phyloP scores from a whole-genome alignment of 768 basidiomycete species.

The Plicaturopsis crispa region DNA sequence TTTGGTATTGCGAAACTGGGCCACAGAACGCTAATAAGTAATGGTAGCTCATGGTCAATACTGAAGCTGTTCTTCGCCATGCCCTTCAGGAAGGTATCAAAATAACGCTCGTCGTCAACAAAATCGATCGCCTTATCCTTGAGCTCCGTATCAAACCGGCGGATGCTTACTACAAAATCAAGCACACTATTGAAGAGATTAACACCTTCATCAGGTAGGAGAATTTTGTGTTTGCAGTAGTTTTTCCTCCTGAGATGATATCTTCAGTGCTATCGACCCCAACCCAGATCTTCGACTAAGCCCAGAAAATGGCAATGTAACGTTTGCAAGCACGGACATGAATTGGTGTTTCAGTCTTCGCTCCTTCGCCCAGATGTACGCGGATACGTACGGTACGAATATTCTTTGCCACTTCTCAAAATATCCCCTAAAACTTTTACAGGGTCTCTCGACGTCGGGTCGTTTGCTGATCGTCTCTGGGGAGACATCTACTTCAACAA shows the following conservation, averaged over 20 bases:
- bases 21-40: no score
- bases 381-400: slow-evolving; percentile 75
- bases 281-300: slow-evolving; percentile 84
- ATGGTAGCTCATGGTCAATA: slow-evolving; percentile 81
- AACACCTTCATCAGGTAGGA: slow-evolving; percentile 92
- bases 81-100: slow-evolving; percentile 84
- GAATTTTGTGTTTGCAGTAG: slow-evolving; percentile 3
- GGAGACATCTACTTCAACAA: slow-evolving; percentile 94
- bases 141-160: slow-evolving; percentile 92
- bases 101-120: slow-evolving; percentile 92
- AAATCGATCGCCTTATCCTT: slow-evolving; percentile 94
- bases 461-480: slow-evolving; percentile 91
- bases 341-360: slow-evolving; percentile 93
- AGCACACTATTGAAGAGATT: slow-evolving; percentile 97
- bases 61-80: slow-evolving; percentile 83
- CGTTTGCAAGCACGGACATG: slow-evolving; percentile 96
- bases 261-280: slow-evolving; percentile 76
- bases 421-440: background rate
- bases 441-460: slow-evolving; percentile 76
- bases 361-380: slow-evolving; percentile 95
- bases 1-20: no score
- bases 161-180: slow-evolving; percentile 98
- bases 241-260: background rate
- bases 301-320: slow-evolving; percentile 93
- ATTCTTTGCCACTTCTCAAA: background rate